These are phyloP conservation scores for Aspergillus eucalypticola DNA, from an alignment of 2,329 filamentous ascomycete genomes.

Conservation along the genomic window DNA sequence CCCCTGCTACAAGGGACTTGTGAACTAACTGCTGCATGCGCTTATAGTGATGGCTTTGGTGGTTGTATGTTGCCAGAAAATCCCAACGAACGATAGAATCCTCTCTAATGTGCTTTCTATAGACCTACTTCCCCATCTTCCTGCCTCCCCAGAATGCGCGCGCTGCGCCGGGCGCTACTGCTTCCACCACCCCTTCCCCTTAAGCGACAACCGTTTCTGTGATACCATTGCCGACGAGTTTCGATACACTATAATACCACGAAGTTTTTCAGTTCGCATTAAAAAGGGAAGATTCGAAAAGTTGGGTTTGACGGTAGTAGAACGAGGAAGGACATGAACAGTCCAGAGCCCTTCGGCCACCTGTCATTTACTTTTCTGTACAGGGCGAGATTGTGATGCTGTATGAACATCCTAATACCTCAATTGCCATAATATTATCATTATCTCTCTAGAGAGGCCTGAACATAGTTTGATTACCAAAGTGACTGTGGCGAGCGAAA, in stretches of 20 bases:
- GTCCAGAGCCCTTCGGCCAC: neutral
- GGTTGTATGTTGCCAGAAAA: constrained; percentile 43
- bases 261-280: neutral
- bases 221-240: constrained; percentile 9
- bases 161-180: constrained; percentile 45
- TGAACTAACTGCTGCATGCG: constrained; percentile 17
- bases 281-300: neutral
- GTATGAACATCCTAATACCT: constrained; percentile 6
- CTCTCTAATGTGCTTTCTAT: constrained; percentile 23
- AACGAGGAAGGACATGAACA: neutral
- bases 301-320: neutral
- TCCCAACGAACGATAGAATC: neutral
- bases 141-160: constrained; percentile 54
- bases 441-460: neutral
- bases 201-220: constrained; percentile 8
- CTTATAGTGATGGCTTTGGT: constrained; percentile 61
- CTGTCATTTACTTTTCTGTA: neutral
- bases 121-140: constrained; percentile 67
- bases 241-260: neutral
- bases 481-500: neutral
- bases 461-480: neutral
- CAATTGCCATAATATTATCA: constrained; percentile 2
- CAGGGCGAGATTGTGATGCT: neutral
- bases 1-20: neutral
- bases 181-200: constrained; percentile 43